These are phyloP conservation scores for Cladosporium sp. DNA, from an alignment of 2,329 filamentous ascomycete species.

Conservation along the genomic window DNA sequence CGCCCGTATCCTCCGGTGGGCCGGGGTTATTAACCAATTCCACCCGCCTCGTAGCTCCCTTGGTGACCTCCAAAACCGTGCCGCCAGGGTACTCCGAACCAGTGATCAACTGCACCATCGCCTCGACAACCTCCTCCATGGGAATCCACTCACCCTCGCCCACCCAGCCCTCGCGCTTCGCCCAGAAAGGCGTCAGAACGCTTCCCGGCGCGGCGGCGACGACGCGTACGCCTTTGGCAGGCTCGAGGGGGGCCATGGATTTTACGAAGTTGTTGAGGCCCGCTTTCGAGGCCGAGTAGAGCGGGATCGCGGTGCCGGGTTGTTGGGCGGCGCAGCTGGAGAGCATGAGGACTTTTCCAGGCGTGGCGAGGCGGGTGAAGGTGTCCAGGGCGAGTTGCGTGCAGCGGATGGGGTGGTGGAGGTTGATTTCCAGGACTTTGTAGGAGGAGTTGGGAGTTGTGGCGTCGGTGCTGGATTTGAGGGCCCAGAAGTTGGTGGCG, in stretches of 20 bases:
- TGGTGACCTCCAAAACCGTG: slow-evolving; percentile 12
- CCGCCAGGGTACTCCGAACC: slow-evolving; percentile 12
- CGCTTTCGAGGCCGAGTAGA: slow-evolving; percentile 40
- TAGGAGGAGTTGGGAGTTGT: slow-evolving; percentile 17
- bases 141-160: slow-evolving; percentile 12
- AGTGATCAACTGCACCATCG: slow-evolving; percentile 14
- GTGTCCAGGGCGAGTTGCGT: slow-evolving; percentile 41
- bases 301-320: slow-evolving; percentile 31
- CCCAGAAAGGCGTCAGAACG: slow-evolving; percentile 44
- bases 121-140: slow-evolving; percentile 14
- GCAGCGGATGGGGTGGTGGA: slow-evolving; percentile 40
- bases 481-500: slow-evolving; percentile 11
- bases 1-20: background rate
- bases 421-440: slow-evolving; percentile 38
- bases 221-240: slow-evolving; percentile 48
- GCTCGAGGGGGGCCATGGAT: slow-evolving; percentile 44
- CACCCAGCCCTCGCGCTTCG: slow-evolving; percentile 4
- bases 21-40: slow-evolving; percentile 11
- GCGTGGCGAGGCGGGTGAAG: slow-evolving; percentile 23
- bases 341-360: slow-evolving; percentile 33
- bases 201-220: slow-evolving; percentile 56
- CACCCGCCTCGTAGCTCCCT: background rate
- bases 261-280: slow-evolving; percentile 43
- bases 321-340: slow-evolving; percentile 39
- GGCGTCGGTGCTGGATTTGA: slow-evolving; percentile 8